Conservation (phyloP, 2,329 filamentous ascomycete genomes). For the Aspergillus neotritici region DNA sequence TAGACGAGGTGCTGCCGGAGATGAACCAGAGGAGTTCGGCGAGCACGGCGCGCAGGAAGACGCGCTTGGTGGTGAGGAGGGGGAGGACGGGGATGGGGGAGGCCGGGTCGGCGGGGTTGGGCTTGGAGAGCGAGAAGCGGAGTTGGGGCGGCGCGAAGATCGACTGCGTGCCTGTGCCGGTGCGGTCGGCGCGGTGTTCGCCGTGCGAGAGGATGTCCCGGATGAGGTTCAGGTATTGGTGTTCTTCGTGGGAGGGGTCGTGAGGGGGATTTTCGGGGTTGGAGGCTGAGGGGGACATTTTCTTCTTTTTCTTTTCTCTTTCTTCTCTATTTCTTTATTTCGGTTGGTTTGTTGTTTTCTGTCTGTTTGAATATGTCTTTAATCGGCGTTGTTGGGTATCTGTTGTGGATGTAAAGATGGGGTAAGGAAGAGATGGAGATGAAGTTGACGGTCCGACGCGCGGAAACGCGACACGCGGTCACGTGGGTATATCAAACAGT, state of each 20-base stretch:
- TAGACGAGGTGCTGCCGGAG: constrained; percentile 72
- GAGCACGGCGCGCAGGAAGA: constrained; percentile 84
- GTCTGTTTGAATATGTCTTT: not conserved
- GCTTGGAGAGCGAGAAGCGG: constrained; percentile 73
- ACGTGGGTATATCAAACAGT: constrained; percentile 13
- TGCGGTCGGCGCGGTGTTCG: constrained; percentile 85
- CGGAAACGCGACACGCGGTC: constrained; percentile 24
- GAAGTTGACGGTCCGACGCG: constrained; percentile 12
- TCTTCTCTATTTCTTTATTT: not conserved
- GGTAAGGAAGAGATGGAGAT: not conserved
- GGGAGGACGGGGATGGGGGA: constrained; percentile 64
- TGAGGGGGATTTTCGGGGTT: constrained; percentile 16
- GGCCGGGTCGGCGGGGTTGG: constrained; percentile 36
- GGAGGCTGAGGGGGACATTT: constrained; percentile 2
- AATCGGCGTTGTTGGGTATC: not conserved
- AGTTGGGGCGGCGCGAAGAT: constrained; percentile 83
- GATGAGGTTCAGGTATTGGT: constrained; percentile 89
- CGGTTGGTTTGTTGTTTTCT: not conserved
- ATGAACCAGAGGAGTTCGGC: constrained; percentile 97
- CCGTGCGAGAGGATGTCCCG: constrained; percentile 74
- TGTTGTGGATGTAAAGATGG: not conserved
- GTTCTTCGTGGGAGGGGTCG: constrained; percentile 65
- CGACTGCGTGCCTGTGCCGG: constrained; percentile 86
- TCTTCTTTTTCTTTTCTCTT: not conserved
- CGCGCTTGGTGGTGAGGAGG: constrained; percentile 93